Evolutionary conservation across 108 stramenopile genomes (phyloP).

Genomic region (Chaetoceros muelleri): DNA sequence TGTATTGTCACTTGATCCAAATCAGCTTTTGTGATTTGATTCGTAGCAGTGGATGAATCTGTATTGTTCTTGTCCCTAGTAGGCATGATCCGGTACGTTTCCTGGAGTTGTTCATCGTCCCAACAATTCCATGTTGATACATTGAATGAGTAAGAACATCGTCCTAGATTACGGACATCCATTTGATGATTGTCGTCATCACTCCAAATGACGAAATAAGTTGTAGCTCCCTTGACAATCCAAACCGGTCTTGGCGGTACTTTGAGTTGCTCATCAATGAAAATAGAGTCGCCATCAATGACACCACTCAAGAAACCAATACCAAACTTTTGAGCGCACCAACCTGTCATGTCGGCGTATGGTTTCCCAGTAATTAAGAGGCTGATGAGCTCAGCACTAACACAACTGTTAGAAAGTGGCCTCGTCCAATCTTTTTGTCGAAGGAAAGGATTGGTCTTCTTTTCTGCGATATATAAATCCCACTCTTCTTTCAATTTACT

Average conservation of each 20-base stretch:
- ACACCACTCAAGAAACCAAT: slow-evolving; percentile 45
- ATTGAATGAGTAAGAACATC: slow-evolving; percentile 1
- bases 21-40: slow-evolving; percentile 21
- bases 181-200: slow-evolving; percentile 22
- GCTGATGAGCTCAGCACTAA: slow-evolving; percentile 43
- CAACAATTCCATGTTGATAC: neutral
- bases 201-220: slow-evolving; percentile 47
- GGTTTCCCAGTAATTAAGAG: slow-evolving; percentile 53
- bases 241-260: slow-evolving; percentile 57
- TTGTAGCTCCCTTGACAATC: slow-evolving; percentile 51
- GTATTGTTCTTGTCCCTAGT: neutral
- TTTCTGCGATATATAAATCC: slow-evolving; percentile 14
- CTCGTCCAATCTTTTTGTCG: slow-evolving; percentile 6
- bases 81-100: slow-evolving; percentile 10
- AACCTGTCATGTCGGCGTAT: slow-evolving; percentile 29
- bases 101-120: slow-evolving; percentile 4
- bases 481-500: slow-evolving; percentile 1
- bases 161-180: slow-evolving; percentile 2
- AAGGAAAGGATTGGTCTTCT: slow-evolving; percentile 12
- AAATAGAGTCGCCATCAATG: slow-evolving; percentile 1
- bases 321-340: slow-evolving; percentile 47
- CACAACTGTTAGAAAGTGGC: slow-evolving; percentile 18
- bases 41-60: neutral
- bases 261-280: slow-evolving; percentile 23
- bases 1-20: slow-evolving; percentile 25